phyloP scores from a whole-genome alignment of 306 rosid species.

The Cajanus cajan region DNA sequence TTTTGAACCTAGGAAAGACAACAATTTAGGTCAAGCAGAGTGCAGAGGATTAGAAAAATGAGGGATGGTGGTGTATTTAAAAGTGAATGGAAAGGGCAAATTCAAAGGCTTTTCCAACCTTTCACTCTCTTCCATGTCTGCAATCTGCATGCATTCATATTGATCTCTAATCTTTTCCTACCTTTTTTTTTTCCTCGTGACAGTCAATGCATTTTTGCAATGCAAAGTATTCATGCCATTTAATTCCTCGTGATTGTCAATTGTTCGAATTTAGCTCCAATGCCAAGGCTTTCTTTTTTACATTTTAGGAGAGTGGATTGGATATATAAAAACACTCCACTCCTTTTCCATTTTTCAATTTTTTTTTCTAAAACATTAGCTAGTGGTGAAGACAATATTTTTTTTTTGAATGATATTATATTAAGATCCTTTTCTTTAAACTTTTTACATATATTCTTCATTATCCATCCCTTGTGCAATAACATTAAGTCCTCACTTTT shows the following conservation, averaged over 20 bases:
- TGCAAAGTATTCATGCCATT: not conserved
- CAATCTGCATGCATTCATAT: not conserved
- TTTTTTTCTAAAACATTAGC: not conserved
- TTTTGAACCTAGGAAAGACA: constrained; percentile 43
- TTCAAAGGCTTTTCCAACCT: constrained; percentile 27
- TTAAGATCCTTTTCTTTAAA: not conserved
- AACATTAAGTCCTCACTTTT: not conserved
- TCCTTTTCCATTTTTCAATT: not conserved
- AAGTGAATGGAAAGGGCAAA: constrained; percentile 29
- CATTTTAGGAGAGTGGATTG: not conserved
- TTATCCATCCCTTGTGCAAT: not conserved
- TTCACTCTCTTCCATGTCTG: not conserved
- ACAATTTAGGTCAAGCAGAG: constrained; percentile 41
- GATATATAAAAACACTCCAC: not conserved
- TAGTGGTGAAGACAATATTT: not conserved
- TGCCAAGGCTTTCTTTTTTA: not conserved
- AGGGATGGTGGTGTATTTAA: constrained; percentile 22
- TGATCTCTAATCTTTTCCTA: not conserved
- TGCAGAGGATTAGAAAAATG: constrained; percentile 31
- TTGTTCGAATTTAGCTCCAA: not conserved
- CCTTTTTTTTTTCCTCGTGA: not conserved
- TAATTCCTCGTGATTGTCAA: constrained; percentile 2
- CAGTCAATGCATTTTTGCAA: not conserved
- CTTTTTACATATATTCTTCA: not conserved
- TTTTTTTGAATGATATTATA: not conserved